These are phyloP conservation scores for Rosa chinensis DNA, from an alignment of 306 rosid genomes.

Conservation along the genomic window DNA sequence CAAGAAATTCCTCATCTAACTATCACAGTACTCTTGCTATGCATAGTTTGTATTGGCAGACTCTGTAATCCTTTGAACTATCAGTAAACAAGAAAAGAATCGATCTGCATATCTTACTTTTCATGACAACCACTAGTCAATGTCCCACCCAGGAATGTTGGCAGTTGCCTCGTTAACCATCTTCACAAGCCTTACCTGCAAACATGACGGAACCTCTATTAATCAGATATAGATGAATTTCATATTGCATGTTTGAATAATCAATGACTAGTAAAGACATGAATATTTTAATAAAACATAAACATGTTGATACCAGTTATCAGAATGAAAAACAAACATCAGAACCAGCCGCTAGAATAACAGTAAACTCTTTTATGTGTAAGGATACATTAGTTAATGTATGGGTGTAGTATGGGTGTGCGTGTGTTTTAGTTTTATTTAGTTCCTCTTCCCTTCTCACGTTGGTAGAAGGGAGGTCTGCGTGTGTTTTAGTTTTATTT, in stretches of 20 bases:
- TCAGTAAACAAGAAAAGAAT: not conserved
- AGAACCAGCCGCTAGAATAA: not conserved
- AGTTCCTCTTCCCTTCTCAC: not conserved
- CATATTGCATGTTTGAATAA: not conserved
- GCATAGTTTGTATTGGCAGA: constrained; percentile 23
- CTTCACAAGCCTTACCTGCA: constrained; percentile 74
- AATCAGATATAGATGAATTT: not conserved
- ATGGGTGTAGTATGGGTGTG: too few species aligned
- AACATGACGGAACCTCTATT: constrained; percentile 8
- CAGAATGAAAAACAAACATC: not conserved
- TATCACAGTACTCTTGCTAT: constrained; percentile 28
- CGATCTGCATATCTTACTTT: constrained; percentile 21
- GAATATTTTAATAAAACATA: not conserved
- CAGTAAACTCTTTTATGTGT: not conserved
- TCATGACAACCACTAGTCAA: constrained; percentile 34
- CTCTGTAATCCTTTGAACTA: constrained; percentile 14
- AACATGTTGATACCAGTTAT: constrained; percentile 3
- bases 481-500: not conserved
- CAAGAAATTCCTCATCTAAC: constrained; percentile 18
- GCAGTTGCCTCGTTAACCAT: constrained; percentile 83
- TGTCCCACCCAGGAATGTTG: constrained; percentile 66
- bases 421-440: not conserved
- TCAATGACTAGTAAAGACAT: not conserved
- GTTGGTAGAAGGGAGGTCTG: not conserved
- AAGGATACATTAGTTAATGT: not conserved